Percentiles rank a stretch among this genome's conserved stretches.
Evolutionary conservation across 2,329 filamentous ascomycete genomes (phyloP).

Genomic region (Phaeophleospora eucalypticola): DNA sequence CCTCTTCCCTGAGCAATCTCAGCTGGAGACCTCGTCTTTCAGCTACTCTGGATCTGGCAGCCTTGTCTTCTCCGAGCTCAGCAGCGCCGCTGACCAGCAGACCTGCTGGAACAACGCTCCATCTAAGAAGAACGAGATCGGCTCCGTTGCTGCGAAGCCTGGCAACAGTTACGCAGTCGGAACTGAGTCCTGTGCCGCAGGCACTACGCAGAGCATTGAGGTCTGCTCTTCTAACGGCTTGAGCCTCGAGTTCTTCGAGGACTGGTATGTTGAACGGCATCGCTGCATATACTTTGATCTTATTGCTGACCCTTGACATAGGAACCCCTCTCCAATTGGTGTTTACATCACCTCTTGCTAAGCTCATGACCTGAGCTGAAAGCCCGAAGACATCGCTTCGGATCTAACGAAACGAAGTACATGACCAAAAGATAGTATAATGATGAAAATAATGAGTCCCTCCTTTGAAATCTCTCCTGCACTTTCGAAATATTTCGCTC

Average conservation of each 20-base stretch:
- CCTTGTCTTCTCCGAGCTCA: slow-evolving; percentile 30
- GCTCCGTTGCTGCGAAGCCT: slow-evolving; percentile 4
- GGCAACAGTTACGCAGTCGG: slow-evolving; percentile 24
- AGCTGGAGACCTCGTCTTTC: slow-evolving; percentile 35
- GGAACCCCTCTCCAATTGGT: slow-evolving; percentile 1
- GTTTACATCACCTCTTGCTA: slow-evolving; percentile 1
- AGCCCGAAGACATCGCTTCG: too few species aligned
- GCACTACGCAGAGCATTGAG: slow-evolving; percentile 16
- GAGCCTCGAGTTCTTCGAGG: slow-evolving; percentile 22
- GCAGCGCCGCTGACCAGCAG: slow-evolving; percentile 9
- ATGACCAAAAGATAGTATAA: too few species aligned
- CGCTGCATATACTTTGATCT: not conserved
- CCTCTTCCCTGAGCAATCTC: slow-evolving; percentile 38
- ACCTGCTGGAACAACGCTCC: slow-evolving; percentile 17
- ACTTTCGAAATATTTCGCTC: too few species aligned
- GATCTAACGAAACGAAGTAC: too few species aligned
- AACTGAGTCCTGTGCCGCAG: slow-evolving; percentile 19
- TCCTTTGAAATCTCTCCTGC: too few species aligned
- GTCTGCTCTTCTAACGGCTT: slow-evolving; percentile 14
- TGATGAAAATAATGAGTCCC: too few species aligned
- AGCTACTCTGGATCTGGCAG: slow-evolving; percentile 36
- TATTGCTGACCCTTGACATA: not conserved
- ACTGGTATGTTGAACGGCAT: slow-evolving; percentile 7
- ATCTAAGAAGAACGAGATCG: slow-evolving; percentile 6
- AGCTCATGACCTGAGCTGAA: too few species aligned